phyloP scores from a whole-genome alignment of 805 yeast genomes.

The Metschnikowia henanensis region DNA sequence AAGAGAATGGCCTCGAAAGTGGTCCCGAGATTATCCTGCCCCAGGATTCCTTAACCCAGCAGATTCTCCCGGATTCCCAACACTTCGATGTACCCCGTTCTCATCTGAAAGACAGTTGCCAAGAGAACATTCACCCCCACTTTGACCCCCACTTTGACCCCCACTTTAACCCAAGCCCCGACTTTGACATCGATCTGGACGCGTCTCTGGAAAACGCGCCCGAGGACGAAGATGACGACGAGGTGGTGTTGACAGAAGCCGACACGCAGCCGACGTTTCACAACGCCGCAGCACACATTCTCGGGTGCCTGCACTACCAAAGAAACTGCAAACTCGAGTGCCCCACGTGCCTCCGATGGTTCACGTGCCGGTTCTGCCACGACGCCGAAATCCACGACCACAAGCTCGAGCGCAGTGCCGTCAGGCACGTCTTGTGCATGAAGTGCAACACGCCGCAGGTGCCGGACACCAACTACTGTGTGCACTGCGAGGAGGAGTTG shows the following conservation, averaged over 20 bases:
- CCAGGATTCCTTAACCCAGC: too few relatives aligned
- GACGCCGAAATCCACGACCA: constrained; percentile 61
- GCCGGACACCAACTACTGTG: constrained; percentile 67
- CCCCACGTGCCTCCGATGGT: constrained; percentile 72
- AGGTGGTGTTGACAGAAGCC: constrained; percentile 45
- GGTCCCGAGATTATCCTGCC: too few relatives aligned
- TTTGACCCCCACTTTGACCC: background rate
- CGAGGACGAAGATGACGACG: constrained; percentile 28
- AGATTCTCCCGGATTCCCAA: too few relatives aligned
- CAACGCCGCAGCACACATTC: constrained; percentile 38
- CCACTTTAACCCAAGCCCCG: too few relatives aligned
- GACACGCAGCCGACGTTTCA: constrained; percentile 53
- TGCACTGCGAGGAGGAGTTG: constrained; percentile 62
- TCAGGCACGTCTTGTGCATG: constrained; percentile 79
- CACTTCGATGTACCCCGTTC: too few relatives aligned
- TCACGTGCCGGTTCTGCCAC: constrained; percentile 83
- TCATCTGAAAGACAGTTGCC: too few relatives aligned
- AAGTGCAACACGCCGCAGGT: constrained; percentile 71
- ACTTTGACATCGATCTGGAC: too few relatives aligned
- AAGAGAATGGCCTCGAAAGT: too few relatives aligned
- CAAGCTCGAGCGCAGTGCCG: constrained; percentile 53
- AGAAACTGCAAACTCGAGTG: constrained; percentile 85
- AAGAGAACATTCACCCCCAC: too few relatives aligned
- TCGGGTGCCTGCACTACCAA: constrained; percentile 85
- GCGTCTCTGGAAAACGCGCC: constrained; percentile 11